Percentiles rank a stretch among this genome's conserved stretches.
Evolutionary conservation across 2,329 filamentous ascomycete genomes (phyloP).

Genomic region (Talaromyces atroroseus): DNA sequence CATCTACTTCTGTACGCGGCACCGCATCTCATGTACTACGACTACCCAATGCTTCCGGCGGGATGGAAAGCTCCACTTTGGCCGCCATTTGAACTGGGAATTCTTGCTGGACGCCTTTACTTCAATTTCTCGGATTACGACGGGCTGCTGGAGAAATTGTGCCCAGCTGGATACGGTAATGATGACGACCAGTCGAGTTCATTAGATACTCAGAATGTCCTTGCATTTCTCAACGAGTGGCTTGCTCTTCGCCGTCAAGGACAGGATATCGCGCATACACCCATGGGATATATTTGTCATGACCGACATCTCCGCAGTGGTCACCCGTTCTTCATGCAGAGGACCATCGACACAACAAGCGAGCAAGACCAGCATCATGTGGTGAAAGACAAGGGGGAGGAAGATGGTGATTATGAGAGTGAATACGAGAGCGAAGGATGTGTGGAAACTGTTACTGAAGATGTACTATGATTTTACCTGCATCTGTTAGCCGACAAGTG

Average conservation of each 20-base stretch:
- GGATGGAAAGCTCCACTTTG: constrained; percentile 45
- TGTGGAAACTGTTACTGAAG: neutral
- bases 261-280: constrained; percentile 31
- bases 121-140: constrained; percentile 25
- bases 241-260: constrained; percentile 27
- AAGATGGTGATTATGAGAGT: neutral
- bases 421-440: neutral
- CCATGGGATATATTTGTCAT: constrained; percentile 32
- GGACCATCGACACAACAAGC: neutral
- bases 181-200: constrained; percentile 1
- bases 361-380: neutral
- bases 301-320: constrained; percentile 21
- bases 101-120: constrained; percentile 58
- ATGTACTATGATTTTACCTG: too few relatives aligned
- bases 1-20: constrained; percentile 55
- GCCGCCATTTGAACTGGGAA: constrained; percentile 53
- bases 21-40: constrained; percentile 49
- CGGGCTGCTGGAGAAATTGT: constrained; percentile 9
- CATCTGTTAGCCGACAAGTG: too few relatives aligned
- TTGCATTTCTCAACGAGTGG: constrained; percentile 32
- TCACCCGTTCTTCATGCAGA: constrained; percentile 24
- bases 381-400: neutral
- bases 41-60: constrained; percentile 44
- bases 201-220: neutral
- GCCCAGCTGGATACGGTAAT: neutral